phyloP scores from a whole-genome alignment of 2,329 filamentous ascomycete species.

The Rutstroemia sp. region DNA sequence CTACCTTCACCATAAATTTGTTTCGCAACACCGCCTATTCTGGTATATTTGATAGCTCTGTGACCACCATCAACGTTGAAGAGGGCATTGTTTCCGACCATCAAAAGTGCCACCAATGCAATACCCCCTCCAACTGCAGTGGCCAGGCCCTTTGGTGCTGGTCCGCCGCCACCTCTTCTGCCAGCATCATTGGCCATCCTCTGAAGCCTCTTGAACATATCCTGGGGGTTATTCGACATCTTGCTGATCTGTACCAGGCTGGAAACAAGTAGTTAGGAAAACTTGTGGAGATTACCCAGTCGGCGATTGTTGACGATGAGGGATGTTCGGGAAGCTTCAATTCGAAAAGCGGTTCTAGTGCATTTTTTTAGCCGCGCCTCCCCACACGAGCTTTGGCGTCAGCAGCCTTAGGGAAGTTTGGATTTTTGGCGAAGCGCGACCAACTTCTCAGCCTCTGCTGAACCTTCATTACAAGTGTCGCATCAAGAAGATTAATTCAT shows the following conservation, averaged over 20 bases:
- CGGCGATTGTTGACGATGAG: neutral
- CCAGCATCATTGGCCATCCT: slow-evolving; percentile 54
- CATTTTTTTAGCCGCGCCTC: slow-evolving; percentile 7
- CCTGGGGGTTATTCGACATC: slow-evolving; percentile 46
- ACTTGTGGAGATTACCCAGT: slow-evolving; percentile 2
- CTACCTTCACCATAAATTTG: slow-evolving; percentile 94
- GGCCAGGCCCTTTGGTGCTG: slow-evolving; percentile 42
- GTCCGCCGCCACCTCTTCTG: slow-evolving; percentile 32
- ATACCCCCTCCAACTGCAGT: slow-evolving; percentile 47
- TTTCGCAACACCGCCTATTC: slow-evolving; percentile 85
- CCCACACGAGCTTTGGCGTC: slow-evolving; percentile 8
- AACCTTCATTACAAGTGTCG: neutral
- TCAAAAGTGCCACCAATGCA: slow-evolving; percentile 44
- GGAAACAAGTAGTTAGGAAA: neutral
- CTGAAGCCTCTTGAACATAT: slow-evolving; percentile 55
- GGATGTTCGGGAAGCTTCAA: slow-evolving; percentile 2
- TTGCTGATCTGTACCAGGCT: slow-evolving; percentile 10
- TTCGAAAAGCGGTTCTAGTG: slow-evolving; percentile 8
- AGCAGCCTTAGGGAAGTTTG: neutral
- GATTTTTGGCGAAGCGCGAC: slow-evolving; percentile 5
- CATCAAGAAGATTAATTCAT: neutral
- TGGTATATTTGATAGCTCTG: slow-evolving; percentile 96
- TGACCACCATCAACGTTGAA: slow-evolving; percentile 96
- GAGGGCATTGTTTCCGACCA: slow-evolving; percentile 49
- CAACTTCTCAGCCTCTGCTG: neutral